A percentile compares a stretch with the other conserved stretches of the same genome.
phyloP scores from a whole-genome alignment of 352 stramenopile genomes.

The Globisporangium ultimum region DNA sequence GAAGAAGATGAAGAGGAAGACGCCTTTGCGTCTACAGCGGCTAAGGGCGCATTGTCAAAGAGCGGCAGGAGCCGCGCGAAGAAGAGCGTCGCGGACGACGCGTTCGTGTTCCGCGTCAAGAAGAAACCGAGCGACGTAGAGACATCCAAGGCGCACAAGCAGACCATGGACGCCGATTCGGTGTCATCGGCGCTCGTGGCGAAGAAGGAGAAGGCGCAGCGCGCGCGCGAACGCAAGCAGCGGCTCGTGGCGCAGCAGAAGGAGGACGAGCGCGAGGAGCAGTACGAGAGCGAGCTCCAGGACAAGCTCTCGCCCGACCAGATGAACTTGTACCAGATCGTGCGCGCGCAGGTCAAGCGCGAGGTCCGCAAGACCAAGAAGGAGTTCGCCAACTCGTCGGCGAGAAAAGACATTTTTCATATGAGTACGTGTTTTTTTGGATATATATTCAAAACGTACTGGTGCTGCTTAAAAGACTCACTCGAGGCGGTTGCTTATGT shows the following conservation, averaged over 20 bases:
- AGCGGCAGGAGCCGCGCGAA: constrained; percentile 14
- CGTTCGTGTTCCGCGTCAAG: constrained; percentile 57
- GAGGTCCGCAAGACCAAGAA: constrained; percentile 66
- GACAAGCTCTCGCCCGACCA: constrained; percentile 39
- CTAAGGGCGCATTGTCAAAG: background rate
- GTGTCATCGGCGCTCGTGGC: constrained; percentile 37
- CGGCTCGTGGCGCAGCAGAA: constrained; percentile 27
- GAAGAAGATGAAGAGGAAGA: constrained; percentile 21
- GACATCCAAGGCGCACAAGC: background rate
- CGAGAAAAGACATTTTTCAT: constrained; percentile 57
- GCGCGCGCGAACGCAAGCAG: constrained; percentile 25
- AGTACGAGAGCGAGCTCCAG: constrained; percentile 13
- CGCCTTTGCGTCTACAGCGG: constrained; percentile 7
- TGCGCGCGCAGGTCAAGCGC: constrained; percentile 53
- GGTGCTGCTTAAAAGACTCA: too few relatives aligned
- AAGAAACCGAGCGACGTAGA: constrained; percentile 5
- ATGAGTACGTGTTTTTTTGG: constrained; percentile 38
- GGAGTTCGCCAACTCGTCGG: constrained; percentile 58
- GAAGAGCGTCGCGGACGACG: constrained; percentile 21
- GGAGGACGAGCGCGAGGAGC: constrained; percentile 28
- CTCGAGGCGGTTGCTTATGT: background rate
- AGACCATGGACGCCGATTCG: constrained; percentile 34
- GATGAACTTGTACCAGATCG: constrained; percentile 14
- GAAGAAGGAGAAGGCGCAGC: constrained; percentile 54
- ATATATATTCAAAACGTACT: background rate